These are phyloP conservation scores for Cicer pinnatifidum DNA, from an alignment of 306 rosid species.

Conservation along the genomic window DNA sequence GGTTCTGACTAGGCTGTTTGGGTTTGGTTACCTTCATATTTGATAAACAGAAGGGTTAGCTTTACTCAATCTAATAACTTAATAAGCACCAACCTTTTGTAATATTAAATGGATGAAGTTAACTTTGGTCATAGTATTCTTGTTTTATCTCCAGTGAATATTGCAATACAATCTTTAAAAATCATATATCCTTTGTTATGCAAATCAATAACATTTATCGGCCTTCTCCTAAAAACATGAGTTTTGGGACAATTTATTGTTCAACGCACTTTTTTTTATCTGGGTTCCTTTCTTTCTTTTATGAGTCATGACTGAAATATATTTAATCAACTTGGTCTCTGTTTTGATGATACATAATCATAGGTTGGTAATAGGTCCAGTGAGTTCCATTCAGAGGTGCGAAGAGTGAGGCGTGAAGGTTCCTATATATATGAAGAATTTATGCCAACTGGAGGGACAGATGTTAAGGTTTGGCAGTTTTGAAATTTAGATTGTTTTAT, in stretches of 20 bases:
- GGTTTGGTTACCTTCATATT: conserved; percentile 23
- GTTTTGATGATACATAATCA: conserved; percentile 44
- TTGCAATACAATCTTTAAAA: conserved; percentile 36
- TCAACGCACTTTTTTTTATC: conserved; percentile 30
- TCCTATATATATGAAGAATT: conserved; percentile 96
- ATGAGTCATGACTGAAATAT: conserved; percentile 22
- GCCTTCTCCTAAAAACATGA: conserved; percentile 33
- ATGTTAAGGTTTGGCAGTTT: conserved; percentile 78
- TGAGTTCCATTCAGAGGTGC: conserved; percentile 92
- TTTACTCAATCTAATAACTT: conserved; percentile 26
- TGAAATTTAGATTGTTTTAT: conserved; percentile 43
- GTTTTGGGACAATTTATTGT: conserved; percentile 40
- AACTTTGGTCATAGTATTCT: conserved; percentile 36
- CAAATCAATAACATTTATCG: conserved; percentile 29
- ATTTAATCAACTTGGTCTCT: conserved; percentile 35
- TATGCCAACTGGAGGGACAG: conserved; percentile 99
- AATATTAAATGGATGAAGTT: conserved; percentile 34
- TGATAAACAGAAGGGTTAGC: conserved; percentile 23
- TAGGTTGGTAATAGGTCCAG: conserved; percentile 98
- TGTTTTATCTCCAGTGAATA: conserved; percentile 31
- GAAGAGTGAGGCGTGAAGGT: conserved; percentile 98
- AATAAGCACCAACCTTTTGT: conserved; percentile 23
- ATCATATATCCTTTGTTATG: conserved; percentile 23
- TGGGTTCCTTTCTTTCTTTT: conserved; percentile 32
- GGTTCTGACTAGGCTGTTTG: conserved; percentile 37